phyloP scores from a whole-genome alignment of 768 basidiomycete species.

The Scleroderma citrinum region DNA sequence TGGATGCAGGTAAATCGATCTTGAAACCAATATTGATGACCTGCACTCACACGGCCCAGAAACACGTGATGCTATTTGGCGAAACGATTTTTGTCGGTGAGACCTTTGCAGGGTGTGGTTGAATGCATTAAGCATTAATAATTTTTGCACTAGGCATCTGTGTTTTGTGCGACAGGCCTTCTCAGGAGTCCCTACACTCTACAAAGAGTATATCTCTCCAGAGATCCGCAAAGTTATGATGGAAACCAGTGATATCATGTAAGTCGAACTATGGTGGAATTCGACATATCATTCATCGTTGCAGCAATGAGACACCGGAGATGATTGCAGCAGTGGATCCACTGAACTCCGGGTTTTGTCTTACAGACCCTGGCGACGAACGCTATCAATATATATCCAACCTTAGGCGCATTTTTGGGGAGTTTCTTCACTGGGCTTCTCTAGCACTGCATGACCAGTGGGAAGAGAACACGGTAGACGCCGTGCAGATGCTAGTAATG shows the following conservation, averaged over 20 bases:
- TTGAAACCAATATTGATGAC: background rate
- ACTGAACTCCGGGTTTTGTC: slow-evolving; percentile 59
- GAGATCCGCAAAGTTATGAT: slow-evolving; percentile 41
- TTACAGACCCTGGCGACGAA: slow-evolving; percentile 67
- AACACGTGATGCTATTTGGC: slow-evolving; percentile 58
- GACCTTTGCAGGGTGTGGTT: slow-evolving; percentile 7
- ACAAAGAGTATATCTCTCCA: slow-evolving; percentile 46
- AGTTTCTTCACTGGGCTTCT: slow-evolving; percentile 63
- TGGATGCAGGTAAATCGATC: slow-evolving; percentile 29
- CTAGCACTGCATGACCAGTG: slow-evolving; percentile 53
- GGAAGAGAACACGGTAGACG: slow-evolving; percentile 83
- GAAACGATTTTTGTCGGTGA: slow-evolving; percentile 84
- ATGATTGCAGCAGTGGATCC: slow-evolving; percentile 65
- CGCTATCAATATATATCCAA: slow-evolving; percentile 60
- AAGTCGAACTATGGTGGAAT: slow-evolving; percentile 18
- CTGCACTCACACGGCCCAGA: slow-evolving; percentile 23
- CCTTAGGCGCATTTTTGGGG: slow-evolving; percentile 60
- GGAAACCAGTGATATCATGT: slow-evolving; percentile 65
- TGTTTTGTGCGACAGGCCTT: slow-evolving; percentile 71
- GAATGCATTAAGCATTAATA: too few species aligned
- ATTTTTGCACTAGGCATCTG: slow-evolving; percentile 39
- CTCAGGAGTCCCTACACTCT: slow-evolving; percentile 68
- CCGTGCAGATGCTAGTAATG: slow-evolving; percentile 53
- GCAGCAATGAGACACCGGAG: slow-evolving; percentile 68
- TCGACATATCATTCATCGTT: slow-evolving; percentile 19